These are phyloP conservation scores for Moricandia moricandioides DNA, from an alignment of 345 rosid species.

Conservation along the genomic window DNA sequence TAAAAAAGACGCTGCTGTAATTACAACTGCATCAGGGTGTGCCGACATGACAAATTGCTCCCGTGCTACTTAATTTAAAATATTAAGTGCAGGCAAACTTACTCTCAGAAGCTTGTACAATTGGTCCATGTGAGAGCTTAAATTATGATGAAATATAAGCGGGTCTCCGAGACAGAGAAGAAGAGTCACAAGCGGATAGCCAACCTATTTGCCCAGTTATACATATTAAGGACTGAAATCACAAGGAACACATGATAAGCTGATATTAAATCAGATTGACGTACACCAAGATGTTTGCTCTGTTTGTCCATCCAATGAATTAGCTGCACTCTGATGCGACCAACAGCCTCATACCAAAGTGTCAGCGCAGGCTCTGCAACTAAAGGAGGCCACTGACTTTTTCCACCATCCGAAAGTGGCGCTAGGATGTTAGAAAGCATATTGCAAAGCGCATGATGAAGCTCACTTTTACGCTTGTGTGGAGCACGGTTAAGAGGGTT, in stretches of 20 bases:
- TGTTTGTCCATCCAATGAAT: constrained; percentile 98
- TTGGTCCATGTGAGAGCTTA: constrained; percentile 95
- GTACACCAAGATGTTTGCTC: constrained; percentile 92
- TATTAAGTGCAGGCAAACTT: constrained; percentile 42
- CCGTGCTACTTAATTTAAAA: constrained; percentile 5
- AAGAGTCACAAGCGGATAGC: constrained; percentile 96
- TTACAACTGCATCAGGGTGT: constrained; percentile 6
- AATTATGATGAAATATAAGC: constrained; percentile 71
- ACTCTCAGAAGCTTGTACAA: constrained; percentile 94
- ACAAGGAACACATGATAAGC: neutral
- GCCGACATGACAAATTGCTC: constrained; percentile 3
- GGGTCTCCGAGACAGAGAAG: constrained; percentile 99
- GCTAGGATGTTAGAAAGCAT: constrained; percentile 97
- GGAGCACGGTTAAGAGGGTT: constrained; percentile 92
- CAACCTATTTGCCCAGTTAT: constrained; percentile 60
- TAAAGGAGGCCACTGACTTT: constrained; percentile 95
- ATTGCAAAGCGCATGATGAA: constrained; percentile 92
- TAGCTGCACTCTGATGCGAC: constrained; percentile 79
- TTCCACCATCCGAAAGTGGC: constrained; percentile 93
- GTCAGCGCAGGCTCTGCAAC: constrained; percentile 91
- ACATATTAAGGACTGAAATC: constrained; percentile 23
- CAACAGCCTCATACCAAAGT: constrained; percentile 96
- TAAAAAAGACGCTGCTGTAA: neutral
- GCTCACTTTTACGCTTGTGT: constrained; percentile 92
- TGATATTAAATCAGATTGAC: constrained; percentile 31